A percentile compares a stretch with the other conserved stretches of the same genome.
phyloP scores from a whole-genome alignment of 257 asterid genomes.

The Forsythia suspensa region DNA sequence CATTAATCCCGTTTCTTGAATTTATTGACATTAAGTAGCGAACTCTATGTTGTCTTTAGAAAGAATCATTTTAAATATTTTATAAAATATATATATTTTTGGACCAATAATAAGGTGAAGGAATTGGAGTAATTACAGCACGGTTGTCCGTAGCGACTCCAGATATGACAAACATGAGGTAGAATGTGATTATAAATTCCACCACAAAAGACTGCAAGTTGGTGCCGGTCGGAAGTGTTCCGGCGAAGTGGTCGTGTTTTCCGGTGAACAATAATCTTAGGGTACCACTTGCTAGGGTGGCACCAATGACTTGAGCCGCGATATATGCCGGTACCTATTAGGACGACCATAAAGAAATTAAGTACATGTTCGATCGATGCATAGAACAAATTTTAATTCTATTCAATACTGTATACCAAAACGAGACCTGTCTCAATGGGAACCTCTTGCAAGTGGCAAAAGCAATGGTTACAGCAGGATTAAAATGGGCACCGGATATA shows the following conservation, averaged over 20 bases:
- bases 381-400: neutral
- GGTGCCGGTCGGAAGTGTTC: constrained; percentile 35
- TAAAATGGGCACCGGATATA: constrained; percentile 10
- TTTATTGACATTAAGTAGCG: neutral
- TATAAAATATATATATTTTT: too few relatives aligned
- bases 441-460: constrained; percentile 23
- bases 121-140: constrained; percentile 16
- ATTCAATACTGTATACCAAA: neutral
- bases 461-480: constrained; percentile 12
- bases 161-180: constrained; percentile 33
- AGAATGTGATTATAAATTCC: constrained; percentile 35
- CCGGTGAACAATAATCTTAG: constrained; percentile 25
- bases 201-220: constrained; percentile 29
- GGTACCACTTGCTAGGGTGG: constrained; percentile 34
- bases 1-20: neutral
- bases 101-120: neutral
- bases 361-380: neutral
- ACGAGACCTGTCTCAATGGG: constrained; percentile 18
- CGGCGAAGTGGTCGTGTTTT: constrained; percentile 27
- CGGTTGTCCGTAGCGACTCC: constrained; percentile 30
- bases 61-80: neutral
- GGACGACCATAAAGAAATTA: neutral
- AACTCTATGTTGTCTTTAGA: neutral
- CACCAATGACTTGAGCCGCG: constrained; percentile 29
- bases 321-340: constrained; percentile 22